Conservation (phyloP, 257 asterid genomes). For the Solanum raphanifolium region DNA sequence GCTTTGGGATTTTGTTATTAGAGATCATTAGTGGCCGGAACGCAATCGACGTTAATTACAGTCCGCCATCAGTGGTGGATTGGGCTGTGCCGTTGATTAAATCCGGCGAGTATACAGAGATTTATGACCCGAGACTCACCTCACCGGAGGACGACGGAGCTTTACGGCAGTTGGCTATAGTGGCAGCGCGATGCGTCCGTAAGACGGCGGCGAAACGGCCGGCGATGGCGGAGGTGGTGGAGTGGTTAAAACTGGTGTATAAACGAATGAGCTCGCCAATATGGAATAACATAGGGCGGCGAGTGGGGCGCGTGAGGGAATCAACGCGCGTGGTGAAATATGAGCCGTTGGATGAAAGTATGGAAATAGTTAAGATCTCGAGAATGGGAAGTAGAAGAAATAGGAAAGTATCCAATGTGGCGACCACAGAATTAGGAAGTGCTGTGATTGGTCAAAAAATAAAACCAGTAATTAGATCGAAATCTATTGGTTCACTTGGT, state of each 20-base stretch:
- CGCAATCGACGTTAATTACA: constrained; percentile 65
- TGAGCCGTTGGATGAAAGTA: constrained; percentile 53
- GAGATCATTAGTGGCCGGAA: constrained; percentile 76
- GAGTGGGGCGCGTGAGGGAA: constrained; percentile 38
- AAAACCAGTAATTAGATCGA: constrained; percentile 28
- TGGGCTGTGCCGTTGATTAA: constrained; percentile 73
- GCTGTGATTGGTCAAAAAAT: constrained; percentile 13
- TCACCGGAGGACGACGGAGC: constrained; percentile 36
- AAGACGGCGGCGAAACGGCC: constrained; percentile 52
- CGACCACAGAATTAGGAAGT: constrained; percentile 4
- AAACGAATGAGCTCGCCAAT: constrained; percentile 23
- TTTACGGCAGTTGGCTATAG: constrained; percentile 29
- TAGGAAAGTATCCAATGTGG: constrained; percentile 49
- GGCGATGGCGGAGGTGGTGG: constrained; percentile 69
- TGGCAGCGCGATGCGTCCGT: constrained; percentile 70
- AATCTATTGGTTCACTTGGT: constrained; percentile 50
- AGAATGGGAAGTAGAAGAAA: constrained; percentile 33
- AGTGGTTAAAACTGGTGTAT: constrained; percentile 31
- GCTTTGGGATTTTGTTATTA: constrained; percentile 64
- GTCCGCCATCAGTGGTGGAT: constrained; percentile 78
- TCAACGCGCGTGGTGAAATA: constrained; percentile 21
- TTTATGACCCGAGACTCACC: constrained; percentile 54
- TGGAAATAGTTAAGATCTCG: constrained; percentile 23
- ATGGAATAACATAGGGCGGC: constrained; percentile 39
- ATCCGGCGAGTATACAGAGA: constrained; percentile 30